A percentile compares a stretch with the other conserved stretches of the same genome.
phyloP scores from a whole-genome alignment of 495 filamentous ascomycete genomes.

The Elaphomyces granulatus region DNA sequence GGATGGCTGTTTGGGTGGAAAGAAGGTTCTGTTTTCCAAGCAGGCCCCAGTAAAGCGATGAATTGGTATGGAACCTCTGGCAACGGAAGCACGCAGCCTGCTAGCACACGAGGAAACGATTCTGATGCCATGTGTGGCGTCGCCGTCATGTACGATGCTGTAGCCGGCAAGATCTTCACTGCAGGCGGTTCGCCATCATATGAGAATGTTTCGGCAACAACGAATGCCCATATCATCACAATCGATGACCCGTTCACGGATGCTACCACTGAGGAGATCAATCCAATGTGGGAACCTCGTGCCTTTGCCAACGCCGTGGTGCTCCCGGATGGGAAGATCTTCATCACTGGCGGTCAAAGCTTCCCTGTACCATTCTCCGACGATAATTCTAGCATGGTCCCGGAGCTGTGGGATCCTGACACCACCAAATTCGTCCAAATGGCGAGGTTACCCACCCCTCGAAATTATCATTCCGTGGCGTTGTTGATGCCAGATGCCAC shows the following conservation, averaged over 20 bases:
- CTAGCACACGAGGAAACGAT: constrained; percentile 24
- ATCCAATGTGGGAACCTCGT: constrained; percentile 32
- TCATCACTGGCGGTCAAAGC: constrained; percentile 40
- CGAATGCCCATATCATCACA: constrained; percentile 36
- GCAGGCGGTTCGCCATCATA: constrained; percentile 37
- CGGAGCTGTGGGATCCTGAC: constrained; percentile 39
- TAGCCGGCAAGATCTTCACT: constrained; percentile 38
- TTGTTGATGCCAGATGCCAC: constrained; percentile 42
- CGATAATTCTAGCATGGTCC: constrained; percentile 22
- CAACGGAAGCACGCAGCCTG: constrained; percentile 21
- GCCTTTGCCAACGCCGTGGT: constrained; percentile 41
- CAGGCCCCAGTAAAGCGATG: constrained; percentile 40
- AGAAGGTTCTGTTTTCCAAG: constrained; percentile 39
- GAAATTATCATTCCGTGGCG: constrained; percentile 43
- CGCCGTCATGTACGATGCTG: constrained; percentile 43
- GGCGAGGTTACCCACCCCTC: constrained; percentile 27
- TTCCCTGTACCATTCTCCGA: constrained; percentile 37
- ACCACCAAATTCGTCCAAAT: constrained; percentile 24
- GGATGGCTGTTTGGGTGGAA: constrained; percentile 51
- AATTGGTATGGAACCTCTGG: constrained; percentile 41
- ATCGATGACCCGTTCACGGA: constrained; percentile 18
- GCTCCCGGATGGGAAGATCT: constrained; percentile 41
- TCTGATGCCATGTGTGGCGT: constrained; percentile 39
- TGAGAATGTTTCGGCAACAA: constrained; percentile 21
- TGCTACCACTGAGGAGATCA: constrained; percentile 16